Conservation (phyloP, 768 basidiomycete species). For the Daedaleopsis sinensis region DNA sequence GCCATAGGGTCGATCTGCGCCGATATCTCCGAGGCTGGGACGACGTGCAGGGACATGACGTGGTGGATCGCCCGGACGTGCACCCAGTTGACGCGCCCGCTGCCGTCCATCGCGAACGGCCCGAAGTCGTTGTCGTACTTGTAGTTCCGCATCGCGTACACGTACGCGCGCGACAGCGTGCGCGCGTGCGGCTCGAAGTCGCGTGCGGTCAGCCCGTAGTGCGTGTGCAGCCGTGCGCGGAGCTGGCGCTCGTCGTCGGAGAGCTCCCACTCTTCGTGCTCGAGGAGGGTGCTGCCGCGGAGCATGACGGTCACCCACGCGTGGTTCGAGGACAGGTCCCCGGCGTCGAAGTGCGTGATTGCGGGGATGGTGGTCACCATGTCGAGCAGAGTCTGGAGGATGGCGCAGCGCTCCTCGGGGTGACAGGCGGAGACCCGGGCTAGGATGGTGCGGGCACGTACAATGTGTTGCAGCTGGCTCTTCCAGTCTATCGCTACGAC, state of each 20-base stretch:
- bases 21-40: conserved; percentile 33
- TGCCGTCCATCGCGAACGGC: conserved; percentile 51
- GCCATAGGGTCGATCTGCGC: conserved; percentile 18
- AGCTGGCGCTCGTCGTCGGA: conserved; percentile 46
- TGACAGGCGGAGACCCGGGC: conserved; percentile 36
- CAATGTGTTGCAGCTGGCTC: conserved; percentile 52
- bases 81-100: conserved; percentile 57
- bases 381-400: conserved; percentile 54
- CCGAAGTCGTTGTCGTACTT: conserved; percentile 52
- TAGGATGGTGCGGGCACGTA: conserved; percentile 56
- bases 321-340: conserved; percentile 49
- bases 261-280: conserved; percentile 28
- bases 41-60: conserved; percentile 54
- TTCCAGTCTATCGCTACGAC: conserved; percentile 46
- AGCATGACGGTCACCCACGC: conserved; percentile 52
- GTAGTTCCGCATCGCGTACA: conserved; percentile 68
- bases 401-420: conserved; percentile 44
- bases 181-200: conserved; percentile 42
- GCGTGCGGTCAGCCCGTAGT: conserved; percentile 53
- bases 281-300: conserved; percentile 47
- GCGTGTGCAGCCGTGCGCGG: conserved; percentile 54
- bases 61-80: conserved; percentile 61
- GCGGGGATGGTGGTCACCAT: conserved; percentile 49
- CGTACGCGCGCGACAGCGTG: conserved; percentile 51
- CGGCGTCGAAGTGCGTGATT: conserved; percentile 25